Evolutionary conservation across 1,284 basidiomycete species (phyloP).

Genomic region (Ceratobasidium sp.): DNA sequence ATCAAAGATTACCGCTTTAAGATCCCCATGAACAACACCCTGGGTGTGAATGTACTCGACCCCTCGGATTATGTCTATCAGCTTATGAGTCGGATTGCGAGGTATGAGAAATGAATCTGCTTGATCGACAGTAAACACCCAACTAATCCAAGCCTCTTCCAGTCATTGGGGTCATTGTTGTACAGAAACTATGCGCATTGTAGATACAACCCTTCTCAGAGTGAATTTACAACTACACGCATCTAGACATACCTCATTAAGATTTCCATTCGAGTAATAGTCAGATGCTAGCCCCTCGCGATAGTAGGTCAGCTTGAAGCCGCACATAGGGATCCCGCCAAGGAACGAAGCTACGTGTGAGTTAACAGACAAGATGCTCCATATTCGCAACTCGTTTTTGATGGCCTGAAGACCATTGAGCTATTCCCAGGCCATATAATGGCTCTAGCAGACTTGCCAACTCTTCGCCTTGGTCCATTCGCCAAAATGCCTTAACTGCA

Average conservation of each 20-base stretch:
- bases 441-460: too few species aligned
- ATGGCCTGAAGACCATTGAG: too few species aligned
- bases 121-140: not conserved
- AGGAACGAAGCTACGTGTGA: not conserved
- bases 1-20: slow-evolving; percentile 6
- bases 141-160: not conserved
- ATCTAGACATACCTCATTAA: not conserved
- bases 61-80: slow-evolving; percentile 2
- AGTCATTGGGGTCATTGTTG: not conserved
- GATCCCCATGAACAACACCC: slow-evolving; percentile 19
- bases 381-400: too few species aligned
- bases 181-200: not conserved
- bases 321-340: not conserved
- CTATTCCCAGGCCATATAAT: too few species aligned
- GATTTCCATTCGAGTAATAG: not conserved
- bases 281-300: not conserved
- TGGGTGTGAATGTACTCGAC: slow-evolving; percentile 4
- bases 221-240: not conserved
- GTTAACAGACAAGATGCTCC: too few species aligned
- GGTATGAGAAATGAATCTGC: not conserved
- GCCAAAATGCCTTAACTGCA: too few species aligned
- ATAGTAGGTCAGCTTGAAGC: not conserved
- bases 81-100: not conserved
- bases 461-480: too few species aligned
- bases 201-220: not conserved